A percentile compares a stretch with the other conserved stretches of the same genome.
Evolutionary conservation across 495 filamentous ascomycete genomes (phyloP).

Genomic region (Penicillium subrubescens): DNA sequence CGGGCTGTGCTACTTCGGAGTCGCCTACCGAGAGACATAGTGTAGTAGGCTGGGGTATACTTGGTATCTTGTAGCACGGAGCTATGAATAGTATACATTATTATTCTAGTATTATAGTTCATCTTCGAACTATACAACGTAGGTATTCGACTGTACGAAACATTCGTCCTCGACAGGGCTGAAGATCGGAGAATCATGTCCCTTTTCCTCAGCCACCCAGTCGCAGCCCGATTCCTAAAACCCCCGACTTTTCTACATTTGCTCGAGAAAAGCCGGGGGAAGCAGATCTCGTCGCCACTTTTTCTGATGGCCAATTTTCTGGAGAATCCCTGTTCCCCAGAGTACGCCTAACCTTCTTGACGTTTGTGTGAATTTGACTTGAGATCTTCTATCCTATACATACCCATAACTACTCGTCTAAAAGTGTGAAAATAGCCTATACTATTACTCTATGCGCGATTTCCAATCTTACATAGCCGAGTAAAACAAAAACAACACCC

Average conservation of each 20-base stretch:
- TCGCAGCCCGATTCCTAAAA: constrained; percentile 36
- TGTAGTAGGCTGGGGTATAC: background rate
- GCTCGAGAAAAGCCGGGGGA: constrained; percentile 28
- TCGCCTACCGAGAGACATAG: background rate
- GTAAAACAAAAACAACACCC: background rate
- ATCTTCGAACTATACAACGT: background rate
- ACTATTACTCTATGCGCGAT: background rate
- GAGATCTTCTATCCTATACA: background rate
- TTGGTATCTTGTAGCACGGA: background rate
- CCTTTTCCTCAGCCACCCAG: constrained; percentile 28
- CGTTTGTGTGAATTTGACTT: background rate
- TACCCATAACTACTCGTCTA: background rate
- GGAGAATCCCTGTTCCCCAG: constrained; percentile 23
- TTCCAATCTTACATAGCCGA: constrained; percentile 19
- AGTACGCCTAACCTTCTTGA: background rate
- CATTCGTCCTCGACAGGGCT: constrained; percentile 30
- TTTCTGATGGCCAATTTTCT: constrained; percentile 6
- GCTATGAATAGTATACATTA: background rate
- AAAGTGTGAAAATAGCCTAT: background rate
- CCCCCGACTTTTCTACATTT: constrained; percentile 40
- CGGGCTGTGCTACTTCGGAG: constrained; percentile 2
- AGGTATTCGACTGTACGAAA: background rate
- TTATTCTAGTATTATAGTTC: background rate
- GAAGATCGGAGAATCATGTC: constrained; percentile 19
- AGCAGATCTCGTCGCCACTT: constrained; percentile 25